Percentiles rank a stretch among this genome's conserved stretches.
Evolutionary conservation across 225 moss, liverwort and hornwort genomes (phyloP).

Genomic region (Thuidium tamariscinum): DNA sequence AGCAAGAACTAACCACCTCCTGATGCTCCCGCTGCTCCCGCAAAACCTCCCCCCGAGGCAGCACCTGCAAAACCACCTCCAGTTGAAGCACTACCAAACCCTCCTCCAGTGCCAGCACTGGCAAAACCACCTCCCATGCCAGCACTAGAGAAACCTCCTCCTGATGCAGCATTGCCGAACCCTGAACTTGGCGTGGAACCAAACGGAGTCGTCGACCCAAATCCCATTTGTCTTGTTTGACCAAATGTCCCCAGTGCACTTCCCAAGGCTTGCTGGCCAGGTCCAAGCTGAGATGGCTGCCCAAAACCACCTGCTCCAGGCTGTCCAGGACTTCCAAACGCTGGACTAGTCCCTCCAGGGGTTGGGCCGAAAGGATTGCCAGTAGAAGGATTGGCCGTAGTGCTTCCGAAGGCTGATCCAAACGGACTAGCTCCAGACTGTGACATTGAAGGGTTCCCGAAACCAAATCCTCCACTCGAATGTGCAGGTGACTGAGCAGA

Average conservation of each 20-base stretch:
- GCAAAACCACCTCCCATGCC: slow-evolving; percentile 60
- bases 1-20: slow-evolving; percentile 30
- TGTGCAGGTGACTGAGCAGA: slow-evolving; percentile 68
- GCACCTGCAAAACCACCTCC: slow-evolving; percentile 76
- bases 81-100: slow-evolving; percentile 47
- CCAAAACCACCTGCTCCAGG: slow-evolving; percentile 76
- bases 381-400: slow-evolving; percentile 27
- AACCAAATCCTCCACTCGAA: slow-evolving; percentile 31
- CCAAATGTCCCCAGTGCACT: slow-evolving; percentile 95
- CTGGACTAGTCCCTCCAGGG: slow-evolving; percentile 39
- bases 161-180: slow-evolving; percentile 53
- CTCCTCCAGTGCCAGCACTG: slow-evolving; percentile 44
- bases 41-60: slow-evolving; percentile 54
- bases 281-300: slow-evolving; percentile 86
- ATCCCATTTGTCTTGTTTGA: slow-evolving; percentile 89
- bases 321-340: slow-evolving; percentile 68
- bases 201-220: slow-evolving; percentile 55
- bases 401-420: slow-evolving; percentile 61
- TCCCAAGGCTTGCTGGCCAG: slow-evolving; percentile 89
- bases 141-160: slow-evolving; percentile 56
- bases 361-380: slow-evolving; percentile 40
- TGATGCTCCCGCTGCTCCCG: slow-evolving; percentile 43
- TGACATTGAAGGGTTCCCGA: slow-evolving; percentile 12
- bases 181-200: slow-evolving; percentile 45
- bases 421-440: slow-evolving; percentile 46